These are phyloP conservation scores for Cicer arietinum DNA, from an alignment of 306 rosid genomes.

Conservation along the genomic window DNA sequence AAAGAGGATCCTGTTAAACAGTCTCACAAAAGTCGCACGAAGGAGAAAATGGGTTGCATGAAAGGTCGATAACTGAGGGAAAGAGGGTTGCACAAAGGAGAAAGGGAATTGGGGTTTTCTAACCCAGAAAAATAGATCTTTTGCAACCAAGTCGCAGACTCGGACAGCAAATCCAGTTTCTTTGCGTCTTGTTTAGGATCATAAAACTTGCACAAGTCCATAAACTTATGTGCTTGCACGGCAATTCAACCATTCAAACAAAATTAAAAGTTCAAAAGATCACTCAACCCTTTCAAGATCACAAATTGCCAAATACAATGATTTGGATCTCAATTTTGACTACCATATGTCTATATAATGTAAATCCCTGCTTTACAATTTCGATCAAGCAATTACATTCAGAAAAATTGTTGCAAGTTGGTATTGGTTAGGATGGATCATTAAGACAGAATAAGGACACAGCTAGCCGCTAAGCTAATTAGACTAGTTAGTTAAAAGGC, in stretches of 20 bases:
- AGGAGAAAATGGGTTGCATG: too few species aligned
- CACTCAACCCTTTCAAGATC: neutral
- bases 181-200: too few species aligned
- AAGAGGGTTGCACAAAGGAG: too few species aligned
- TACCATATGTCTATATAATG: constrained; percentile 9
- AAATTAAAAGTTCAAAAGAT: neutral
- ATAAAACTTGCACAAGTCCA: neutral
- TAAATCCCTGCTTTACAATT: neutral
- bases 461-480: neutral
- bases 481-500: neutral
- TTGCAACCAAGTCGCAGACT: too few species aligned
- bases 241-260: neutral
- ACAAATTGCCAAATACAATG: neutral
- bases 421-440: neutral
- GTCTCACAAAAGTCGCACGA: too few species aligned
- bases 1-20: too few species aligned
- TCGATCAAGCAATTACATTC: constrained; percentile 10
- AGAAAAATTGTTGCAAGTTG: neutral
- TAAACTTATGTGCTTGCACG: neutral
- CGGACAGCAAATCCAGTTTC: too few species aligned
- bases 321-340: neutral
- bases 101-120: too few species aligned
- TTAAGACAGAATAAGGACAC: neutral
- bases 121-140: too few species aligned
- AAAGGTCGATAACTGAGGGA: too few species aligned